Percentiles rank a stretch among this genome's conserved stretches.
phyloP scores from a whole-genome alignment of 2,329 filamentous ascomycete species.

The Hirsutella rhossiliensis region DNA sequence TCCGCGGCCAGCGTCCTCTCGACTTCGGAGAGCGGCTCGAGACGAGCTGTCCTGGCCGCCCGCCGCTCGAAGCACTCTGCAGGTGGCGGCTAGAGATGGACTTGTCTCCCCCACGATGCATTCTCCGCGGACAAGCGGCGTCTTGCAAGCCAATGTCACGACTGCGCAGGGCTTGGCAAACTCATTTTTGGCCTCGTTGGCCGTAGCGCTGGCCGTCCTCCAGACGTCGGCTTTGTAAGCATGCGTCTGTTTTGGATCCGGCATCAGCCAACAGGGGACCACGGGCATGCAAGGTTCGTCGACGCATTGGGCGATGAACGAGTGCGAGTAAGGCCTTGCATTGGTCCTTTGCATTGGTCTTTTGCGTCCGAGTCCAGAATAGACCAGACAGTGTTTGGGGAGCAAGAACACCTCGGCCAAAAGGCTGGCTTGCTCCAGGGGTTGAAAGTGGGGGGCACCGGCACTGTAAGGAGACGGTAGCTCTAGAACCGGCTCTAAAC shows the following conservation, averaged over 20 bases:
- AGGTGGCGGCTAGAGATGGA: background rate
- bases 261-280: background rate
- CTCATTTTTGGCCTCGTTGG: background rate
- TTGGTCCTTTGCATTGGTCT: too few relatives aligned
- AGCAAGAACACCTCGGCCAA: too few relatives aligned
- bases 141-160: background rate
- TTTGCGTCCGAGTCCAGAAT: too few relatives aligned
- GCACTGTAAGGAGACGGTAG: too few relatives aligned
- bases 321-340: too few relatives aligned
- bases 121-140: background rate
- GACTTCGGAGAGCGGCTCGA: background rate
- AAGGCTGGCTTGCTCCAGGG: too few relatives aligned
- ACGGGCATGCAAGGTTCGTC: background rate
- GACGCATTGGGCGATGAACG: too few relatives aligned
- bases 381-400: too few relatives aligned
- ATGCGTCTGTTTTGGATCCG: background rate
- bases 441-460: too few relatives aligned
- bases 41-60: too few relatives aligned
- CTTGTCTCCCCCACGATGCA: background rate
- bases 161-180: background rate
- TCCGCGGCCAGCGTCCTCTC: background rate
- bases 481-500: too few relatives aligned
- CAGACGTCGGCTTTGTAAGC: background rate
- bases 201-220: background rate
- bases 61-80: background rate